Evolutionary conservation across 495 filamentous ascomycete species (phyloP).

Genomic region (Schizothecium vesticola): DNA sequence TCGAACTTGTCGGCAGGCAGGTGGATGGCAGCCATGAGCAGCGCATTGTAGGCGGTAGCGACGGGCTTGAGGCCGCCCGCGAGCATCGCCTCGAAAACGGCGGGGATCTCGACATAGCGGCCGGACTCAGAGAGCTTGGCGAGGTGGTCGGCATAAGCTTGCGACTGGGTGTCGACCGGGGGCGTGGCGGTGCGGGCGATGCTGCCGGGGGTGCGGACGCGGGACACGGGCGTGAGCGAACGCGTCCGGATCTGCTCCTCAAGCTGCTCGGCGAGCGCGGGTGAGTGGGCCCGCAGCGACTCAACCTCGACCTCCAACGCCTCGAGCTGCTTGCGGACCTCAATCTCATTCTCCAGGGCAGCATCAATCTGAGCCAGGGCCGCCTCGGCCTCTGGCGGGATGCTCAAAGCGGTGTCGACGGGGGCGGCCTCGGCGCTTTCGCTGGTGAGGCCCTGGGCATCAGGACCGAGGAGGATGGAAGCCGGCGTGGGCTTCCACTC

Average conservation of each 20-base stretch:
- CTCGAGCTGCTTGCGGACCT: conserved; percentile 41
- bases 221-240: conserved; percentile 34
- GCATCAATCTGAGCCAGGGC: conserved; percentile 47
- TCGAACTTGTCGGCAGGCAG: conserved; percentile 67
- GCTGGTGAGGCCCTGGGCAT: conserved; percentile 39
- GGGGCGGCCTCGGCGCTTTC: conserved; percentile 24
- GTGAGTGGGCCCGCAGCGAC: conserved; percentile 33
- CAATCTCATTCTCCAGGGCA: conserved; percentile 45
- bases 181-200: conserved; percentile 41
- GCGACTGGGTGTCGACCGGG: conserved; percentile 52
- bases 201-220: conserved; percentile 36
- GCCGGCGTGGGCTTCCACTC: conserved; percentile 69
- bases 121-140: conserved; percentile 59
- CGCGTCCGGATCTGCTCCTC: conserved; percentile 37
- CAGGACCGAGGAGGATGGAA: conserved; percentile 45
- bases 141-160: conserved; percentile 68
- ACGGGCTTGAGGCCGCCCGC: conserved; percentile 70
- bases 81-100: conserved; percentile 82
- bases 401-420: conserved; percentile 11
- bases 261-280: conserved; percentile 32
- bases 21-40: conserved; percentile 75
- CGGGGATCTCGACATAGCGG: conserved; percentile 79
- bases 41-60: conserved; percentile 80
- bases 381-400: conserved; percentile 34
- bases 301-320: conserved; percentile 41